Percentiles rank a stretch among this genome's conserved stretches.
Conservation (phyloP, 805 yeast species). For the Schwanniomyces polymorphus region DNA sequence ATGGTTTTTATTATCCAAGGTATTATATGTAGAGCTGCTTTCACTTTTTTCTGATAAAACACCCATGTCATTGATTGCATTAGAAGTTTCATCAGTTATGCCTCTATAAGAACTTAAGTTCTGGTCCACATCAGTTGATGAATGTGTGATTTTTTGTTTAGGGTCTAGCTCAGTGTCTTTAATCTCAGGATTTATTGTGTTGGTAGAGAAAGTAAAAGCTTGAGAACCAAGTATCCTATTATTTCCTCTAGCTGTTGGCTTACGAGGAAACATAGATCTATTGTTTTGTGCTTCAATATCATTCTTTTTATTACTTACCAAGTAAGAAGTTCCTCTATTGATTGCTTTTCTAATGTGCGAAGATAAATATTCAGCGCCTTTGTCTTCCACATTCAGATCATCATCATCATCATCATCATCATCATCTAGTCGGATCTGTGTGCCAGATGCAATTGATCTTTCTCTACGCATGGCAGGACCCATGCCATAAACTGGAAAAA, state of each 20-base stretch:
- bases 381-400: neutral
- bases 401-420: neutral
- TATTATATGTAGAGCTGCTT: neutral
- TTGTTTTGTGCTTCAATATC: slow-evolving; percentile 1
- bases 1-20: neutral
- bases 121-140: neutral
- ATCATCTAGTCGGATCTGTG: slow-evolving; percentile 2
- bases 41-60: neutral
- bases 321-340: neutral
- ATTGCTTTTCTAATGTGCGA: neutral
- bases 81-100: neutral
- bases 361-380: neutral
- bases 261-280: neutral
- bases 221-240: too few species aligned
- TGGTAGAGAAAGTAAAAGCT: too few species aligned
- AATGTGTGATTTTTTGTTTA: neutral
- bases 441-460: slow-evolving; percentile 50
- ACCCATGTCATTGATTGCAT: neutral
- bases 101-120: neutral
- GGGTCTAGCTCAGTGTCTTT: neutral
- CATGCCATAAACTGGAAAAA: slow-evolving; percentile 80
- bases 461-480: slow-evolving; percentile 62
- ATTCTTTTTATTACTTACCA: neutral
- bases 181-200: neutral
- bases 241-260: neutral